Base-by-base conservation (phyloP, 352 stramenopile genomes). In the Phytophthora pini region DNA sequence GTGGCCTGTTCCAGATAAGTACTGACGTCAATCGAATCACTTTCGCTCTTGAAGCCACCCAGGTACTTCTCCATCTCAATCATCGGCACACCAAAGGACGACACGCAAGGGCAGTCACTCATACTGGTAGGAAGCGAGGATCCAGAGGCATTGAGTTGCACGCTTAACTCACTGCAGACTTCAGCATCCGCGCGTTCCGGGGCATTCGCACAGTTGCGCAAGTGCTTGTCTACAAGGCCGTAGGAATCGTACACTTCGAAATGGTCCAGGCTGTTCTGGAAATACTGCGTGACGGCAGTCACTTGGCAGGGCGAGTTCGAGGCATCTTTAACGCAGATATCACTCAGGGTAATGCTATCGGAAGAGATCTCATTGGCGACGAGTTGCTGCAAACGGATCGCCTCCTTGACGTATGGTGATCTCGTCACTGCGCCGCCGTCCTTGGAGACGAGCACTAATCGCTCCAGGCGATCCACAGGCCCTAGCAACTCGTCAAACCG, bases 31-130 rank as follows among this genome's bases (percentile, higher is more conserved):
- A 65, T 5, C 12, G 61, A 63, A 2, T 74, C 60, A 22, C 54
- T 47, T 11, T 49, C 61, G 8, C 54, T 32, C 12, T 72, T 72
- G 44, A 82, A 76, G 0, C 79, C 76, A 34, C 84, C 80, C 2
- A 93, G 52, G 31, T 87, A 85, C 49, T 77, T 76, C 41, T 87
- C 74, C 59, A 87, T 56, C 40, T 86, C 70, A 41, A 79, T 72
- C 72, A 91, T 89, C 2, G 80, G 79, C 8, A 63, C 59, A 20
- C 82, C 84, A 48, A 86, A 91, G 0, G 79, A 77, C 12, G 82
- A 87, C 8, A 88, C 52, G 52, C 84, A 93, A 1, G 84, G 82
- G 29, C 84, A 93, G 26, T 88, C 76, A 3, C 51, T 77, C 82
- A 94, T 92, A 9, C 51, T 79, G 7, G 68, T 17, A 8, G 87